phyloP scores from a whole-genome alignment of 1,284 basidiomycete species.

The Sphagnurus paluster region DNA sequence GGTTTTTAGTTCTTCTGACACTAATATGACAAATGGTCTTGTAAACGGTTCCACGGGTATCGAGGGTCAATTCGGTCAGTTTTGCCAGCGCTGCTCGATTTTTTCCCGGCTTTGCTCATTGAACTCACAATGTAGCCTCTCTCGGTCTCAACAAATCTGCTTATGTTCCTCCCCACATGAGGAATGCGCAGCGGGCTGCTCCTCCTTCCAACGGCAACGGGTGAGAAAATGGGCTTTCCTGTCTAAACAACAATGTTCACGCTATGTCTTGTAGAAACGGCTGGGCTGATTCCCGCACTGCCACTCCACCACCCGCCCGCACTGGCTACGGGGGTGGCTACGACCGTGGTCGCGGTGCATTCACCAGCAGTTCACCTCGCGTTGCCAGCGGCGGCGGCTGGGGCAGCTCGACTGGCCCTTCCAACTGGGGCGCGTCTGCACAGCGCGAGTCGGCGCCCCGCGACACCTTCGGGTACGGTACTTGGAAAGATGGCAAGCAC shows the following conservation, averaged over 20 bases:
- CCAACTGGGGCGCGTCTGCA: constrained; percentile 29
- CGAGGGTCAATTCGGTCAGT: constrained; percentile 82
- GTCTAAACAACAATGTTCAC: constrained; percentile 11
- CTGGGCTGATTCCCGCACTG: constrained; percentile 70
- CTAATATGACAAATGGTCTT: constrained; percentile 87
- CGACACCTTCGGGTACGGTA: constrained; percentile 70
- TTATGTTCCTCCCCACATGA: constrained; percentile 93
- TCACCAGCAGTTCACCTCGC: constrained; percentile 34
- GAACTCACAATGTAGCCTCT: constrained; percentile 39
- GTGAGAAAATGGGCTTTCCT: constrained; percentile 40
- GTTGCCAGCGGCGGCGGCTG: constrained; percentile 28
- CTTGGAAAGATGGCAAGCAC: constrained; percentile 92
- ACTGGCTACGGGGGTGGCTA: constrained; percentile 53
- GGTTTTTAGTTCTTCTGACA: constrained; percentile 32
- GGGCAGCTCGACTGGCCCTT: constrained; percentile 32
- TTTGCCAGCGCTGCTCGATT: constrained; percentile 5
- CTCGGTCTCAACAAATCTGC: constrained; percentile 82
- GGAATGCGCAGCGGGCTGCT: constrained; percentile 79
- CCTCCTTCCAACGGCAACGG: constrained; percentile 57
- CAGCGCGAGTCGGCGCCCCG: constrained; percentile 43
- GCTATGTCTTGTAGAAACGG: constrained; percentile 46
- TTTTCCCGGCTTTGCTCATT: constrained; percentile 14
- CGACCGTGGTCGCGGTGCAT: constrained; percentile 48
- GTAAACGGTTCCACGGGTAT: constrained; percentile 78
- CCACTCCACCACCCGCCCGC: constrained; percentile 51